These are phyloP conservation scores for Marsdenia floribunda DNA, from an alignment of 257 asterid species.

Conservation along the genomic window DNA sequence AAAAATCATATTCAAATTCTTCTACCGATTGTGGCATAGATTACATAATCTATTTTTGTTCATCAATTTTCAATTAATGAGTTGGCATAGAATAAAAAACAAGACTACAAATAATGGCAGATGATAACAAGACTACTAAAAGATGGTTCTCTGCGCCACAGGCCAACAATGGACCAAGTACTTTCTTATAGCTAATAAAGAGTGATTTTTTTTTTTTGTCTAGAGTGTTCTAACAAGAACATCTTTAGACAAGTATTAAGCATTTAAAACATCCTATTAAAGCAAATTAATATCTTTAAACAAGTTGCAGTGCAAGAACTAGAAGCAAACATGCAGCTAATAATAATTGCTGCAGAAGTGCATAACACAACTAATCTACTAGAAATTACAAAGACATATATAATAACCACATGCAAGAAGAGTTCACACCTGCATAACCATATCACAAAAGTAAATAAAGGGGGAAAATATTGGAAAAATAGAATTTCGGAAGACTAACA, in stretches of 20 bases:
- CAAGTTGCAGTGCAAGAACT: background rate
- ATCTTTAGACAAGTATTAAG: too few species aligned
- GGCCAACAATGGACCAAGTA: background rate
- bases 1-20: conserved; percentile 1
- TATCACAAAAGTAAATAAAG: background rate
- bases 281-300: too few species aligned
- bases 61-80: background rate
- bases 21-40: too few species aligned
- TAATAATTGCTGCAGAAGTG: background rate
- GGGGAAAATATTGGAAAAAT: background rate
- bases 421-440: too few species aligned
- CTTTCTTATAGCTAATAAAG: background rate
- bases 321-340: background rate
- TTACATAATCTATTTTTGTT: background rate
- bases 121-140: background rate
- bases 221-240: background rate
- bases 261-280: too few species aligned
- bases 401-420: background rate
- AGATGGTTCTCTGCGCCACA: background rate
- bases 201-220: background rate
- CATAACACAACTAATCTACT: background rate
- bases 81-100: background rate
- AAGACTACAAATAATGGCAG: background rate
- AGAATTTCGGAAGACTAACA: conserved; percentile 31
- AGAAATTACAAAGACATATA: background rate